A percentile compares a stretch with the other conserved stretches of the same genome.
Conservation (phyloP, 306 rosid genomes). For the Delonix regia region DNA sequence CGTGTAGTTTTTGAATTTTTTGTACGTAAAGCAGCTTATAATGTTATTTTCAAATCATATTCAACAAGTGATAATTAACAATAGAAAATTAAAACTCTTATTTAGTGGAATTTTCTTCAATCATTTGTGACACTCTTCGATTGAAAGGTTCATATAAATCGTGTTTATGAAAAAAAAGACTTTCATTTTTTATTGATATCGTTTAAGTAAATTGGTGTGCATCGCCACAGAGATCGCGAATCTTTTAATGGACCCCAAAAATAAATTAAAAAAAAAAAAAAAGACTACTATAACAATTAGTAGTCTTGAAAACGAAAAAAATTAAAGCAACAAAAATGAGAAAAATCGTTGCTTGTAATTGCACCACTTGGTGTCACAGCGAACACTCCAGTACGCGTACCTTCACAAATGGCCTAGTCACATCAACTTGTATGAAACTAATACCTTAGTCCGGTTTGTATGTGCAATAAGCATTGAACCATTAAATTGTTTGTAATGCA, state of each 20-base stretch:
- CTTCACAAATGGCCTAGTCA: not conserved
- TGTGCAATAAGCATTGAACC: not conserved
- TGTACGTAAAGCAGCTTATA: no score
- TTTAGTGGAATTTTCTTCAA: no score
- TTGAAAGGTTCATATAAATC: no score
- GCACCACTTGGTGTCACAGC: not conserved
- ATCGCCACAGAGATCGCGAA: not conserved
- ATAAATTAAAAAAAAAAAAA: not conserved
- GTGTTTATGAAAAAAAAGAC: no score
- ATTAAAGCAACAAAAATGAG: not conserved
- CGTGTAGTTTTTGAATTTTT: no score
- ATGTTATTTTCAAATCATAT: no score
- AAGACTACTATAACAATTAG: not conserved
- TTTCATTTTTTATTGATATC: no score
- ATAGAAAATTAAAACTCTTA: no score
- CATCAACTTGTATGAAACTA: not conserved
- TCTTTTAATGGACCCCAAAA: not conserved
- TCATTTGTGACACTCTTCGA: no score
- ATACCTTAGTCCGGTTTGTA: not conserved
- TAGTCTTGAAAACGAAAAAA: no score
- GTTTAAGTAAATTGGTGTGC: no score
- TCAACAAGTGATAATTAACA: no score
- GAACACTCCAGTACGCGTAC: not conserved
- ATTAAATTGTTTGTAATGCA: not conserved
- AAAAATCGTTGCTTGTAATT: not conserved